These are phyloP conservation scores for Colletotrichum higginsianum DNA, from an alignment of 2,329 filamentous ascomycete genomes.

Conservation along the genomic window DNA sequence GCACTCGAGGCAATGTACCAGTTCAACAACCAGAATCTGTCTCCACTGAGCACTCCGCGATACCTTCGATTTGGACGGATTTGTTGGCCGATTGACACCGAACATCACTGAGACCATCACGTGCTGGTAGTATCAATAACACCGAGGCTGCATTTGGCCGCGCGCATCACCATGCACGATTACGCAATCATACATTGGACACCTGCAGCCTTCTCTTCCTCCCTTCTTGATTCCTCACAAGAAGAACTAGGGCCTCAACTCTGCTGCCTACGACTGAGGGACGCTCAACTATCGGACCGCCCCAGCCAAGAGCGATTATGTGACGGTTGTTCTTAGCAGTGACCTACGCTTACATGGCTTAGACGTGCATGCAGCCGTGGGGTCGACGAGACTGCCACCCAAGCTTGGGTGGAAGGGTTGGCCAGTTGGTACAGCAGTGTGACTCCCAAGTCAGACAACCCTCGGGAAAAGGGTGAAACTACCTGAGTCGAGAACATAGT, in stretches of 20 bases:
- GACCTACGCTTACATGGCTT: background rate
- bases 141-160: background rate
- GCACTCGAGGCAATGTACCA: background rate
- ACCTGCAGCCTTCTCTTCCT: background rate
- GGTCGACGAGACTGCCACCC: background rate
- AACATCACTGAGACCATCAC: background rate
- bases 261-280: constrained; percentile 6
- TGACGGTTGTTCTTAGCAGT: background rate
- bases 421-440: background rate
- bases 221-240: background rate
- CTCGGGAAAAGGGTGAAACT: background rate
- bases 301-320: no score
- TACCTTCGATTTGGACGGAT: background rate
- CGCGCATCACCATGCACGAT: background rate
- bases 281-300: background rate
- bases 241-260: background rate
- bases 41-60: background rate
- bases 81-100: background rate
- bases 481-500: background rate
- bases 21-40: background rate
- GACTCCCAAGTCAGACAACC: constrained; percentile 1
- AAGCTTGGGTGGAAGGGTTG: background rate
- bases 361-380: background rate
- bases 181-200: constrained; percentile 13
- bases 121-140: background rate